Conservation (phyloP, 2,329 filamentous ascomycete genomes). For the Fusarium ambrosium region DNA sequence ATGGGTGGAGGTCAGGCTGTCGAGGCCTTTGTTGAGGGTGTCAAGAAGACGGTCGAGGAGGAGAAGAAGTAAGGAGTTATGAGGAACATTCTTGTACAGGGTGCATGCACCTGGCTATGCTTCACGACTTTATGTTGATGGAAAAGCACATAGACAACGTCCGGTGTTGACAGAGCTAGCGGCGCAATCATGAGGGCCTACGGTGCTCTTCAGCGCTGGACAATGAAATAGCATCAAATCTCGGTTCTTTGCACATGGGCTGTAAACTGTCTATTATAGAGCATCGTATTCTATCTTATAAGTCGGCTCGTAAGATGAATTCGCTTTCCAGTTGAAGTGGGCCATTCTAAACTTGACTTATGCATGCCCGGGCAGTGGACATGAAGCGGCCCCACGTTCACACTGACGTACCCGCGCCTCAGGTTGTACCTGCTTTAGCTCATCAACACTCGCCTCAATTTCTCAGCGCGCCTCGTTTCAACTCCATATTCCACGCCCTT, state of each 20-base stretch:
- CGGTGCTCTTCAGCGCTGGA: background rate
- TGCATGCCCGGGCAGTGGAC: slow-evolving; percentile 4
- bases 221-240: background rate
- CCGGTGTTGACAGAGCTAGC: slow-evolving; percentile 13
- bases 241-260: background rate
- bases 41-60: slow-evolving; percentile 83
- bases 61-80: slow-evolving; percentile 50
- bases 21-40: slow-evolving; percentile 90
- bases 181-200: background rate
- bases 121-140: slow-evolving; percentile 23
- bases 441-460: slow-evolving; percentile 18
- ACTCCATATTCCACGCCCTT: background rate
- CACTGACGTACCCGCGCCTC: slow-evolving; percentile 45
- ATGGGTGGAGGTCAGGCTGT: slow-evolving; percentile 90
- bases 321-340: background rate
- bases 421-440: slow-evolving; percentile 23
- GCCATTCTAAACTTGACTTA: background rate
- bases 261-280: background rate
- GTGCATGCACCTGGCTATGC: slow-evolving; percentile 5
- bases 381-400: slow-evolving; percentile 34
- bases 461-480: slow-evolving; percentile 7
- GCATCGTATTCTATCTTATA: background rate
- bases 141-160: slow-evolving; percentile 20
- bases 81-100: background rate
- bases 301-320: background rate